phyloP scores from a whole-genome alignment of 78 protist species.

The Polysphondylium violaceum region DNA sequence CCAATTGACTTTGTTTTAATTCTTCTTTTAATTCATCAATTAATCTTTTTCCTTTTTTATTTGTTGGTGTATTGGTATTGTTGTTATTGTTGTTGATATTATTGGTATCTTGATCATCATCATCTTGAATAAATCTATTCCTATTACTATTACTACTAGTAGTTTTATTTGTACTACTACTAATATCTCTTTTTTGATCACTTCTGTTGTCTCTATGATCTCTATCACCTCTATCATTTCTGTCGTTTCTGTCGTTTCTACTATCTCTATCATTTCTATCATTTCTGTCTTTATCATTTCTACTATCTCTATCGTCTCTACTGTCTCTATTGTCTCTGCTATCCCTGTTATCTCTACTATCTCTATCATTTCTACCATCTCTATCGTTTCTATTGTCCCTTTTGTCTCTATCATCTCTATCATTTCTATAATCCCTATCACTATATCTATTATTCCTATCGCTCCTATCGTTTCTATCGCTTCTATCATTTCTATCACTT shows the following conservation, averaged over 20 bases:
- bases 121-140: neutral
- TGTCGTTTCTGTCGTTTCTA: neutral
- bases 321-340: neutral
- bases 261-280: neutral
- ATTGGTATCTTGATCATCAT: neutral
- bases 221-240: conserved; percentile 1
- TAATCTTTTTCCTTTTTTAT: conserved; percentile 21
- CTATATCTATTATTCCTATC: neutral
- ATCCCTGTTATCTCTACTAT: neutral
- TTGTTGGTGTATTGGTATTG: neutral
- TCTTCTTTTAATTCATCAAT: conserved; percentile 62
- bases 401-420: too few species aligned
- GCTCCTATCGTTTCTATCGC: neutral
- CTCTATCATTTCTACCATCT: neutral
- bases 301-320: neutral
- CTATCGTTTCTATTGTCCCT: neutral
- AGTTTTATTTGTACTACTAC: neutral
- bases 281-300: neutral
- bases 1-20: conserved; percentile 42
- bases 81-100: neutral
- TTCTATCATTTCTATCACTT: neutral
- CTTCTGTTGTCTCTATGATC: neutral
- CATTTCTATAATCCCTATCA: neutral
- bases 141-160: neutral
- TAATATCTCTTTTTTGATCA: too few species aligned